These are phyloP conservation scores for Davidsoniella australis DNA, from an alignment of 2,329 filamentous ascomycete genomes.

Conservation along the genomic window DNA sequence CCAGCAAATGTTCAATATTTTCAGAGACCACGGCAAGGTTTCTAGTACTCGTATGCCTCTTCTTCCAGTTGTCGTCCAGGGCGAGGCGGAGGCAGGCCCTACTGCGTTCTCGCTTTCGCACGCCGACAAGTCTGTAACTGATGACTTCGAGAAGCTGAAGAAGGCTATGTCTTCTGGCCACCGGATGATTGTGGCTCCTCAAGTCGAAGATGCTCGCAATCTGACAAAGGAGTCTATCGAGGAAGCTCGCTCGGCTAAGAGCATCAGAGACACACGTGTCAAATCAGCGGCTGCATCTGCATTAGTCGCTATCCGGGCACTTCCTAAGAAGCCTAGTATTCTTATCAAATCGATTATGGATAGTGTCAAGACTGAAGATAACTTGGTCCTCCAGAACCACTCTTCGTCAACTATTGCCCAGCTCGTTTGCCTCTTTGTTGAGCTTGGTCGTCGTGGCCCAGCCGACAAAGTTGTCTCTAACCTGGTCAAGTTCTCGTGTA, in stretches of 20 bases:
- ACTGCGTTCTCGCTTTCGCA: conserved; percentile 79
- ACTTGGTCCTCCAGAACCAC: conserved; percentile 68
- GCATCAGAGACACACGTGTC: conserved; percentile 69
- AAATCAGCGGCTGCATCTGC: conserved; percentile 75
- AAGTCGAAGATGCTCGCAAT: conserved; percentile 59
- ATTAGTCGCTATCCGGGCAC: conserved; percentile 66
- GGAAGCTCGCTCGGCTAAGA: conserved; percentile 64
- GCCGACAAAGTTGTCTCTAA: conserved; percentile 95
- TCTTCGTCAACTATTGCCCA: conserved; percentile 72
- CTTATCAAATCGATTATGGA: conserved; percentile 98
- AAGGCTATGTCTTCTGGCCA: conserved; percentile 80
- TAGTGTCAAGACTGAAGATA: conserved; percentile 90
- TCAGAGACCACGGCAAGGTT: conserved; percentile 79
- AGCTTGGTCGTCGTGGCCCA: conserved; percentile 61
- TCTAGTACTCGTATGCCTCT: conserved; percentile 56
- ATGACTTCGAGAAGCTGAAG: conserved; percentile 78
- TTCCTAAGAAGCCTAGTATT: conserved; percentile 84
- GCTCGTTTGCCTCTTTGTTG: conserved; percentile 74
- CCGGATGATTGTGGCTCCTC: conserved; percentile 64
- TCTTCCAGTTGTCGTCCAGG: conserved; percentile 83
- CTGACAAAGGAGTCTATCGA: conserved; percentile 56
- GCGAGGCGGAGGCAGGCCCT: conserved; percentile 77
- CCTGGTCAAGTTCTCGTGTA: conserved; percentile 90
- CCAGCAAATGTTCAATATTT: conserved; percentile 74
- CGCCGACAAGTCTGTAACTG: conserved; percentile 70